A percentile compares a stretch with the other conserved stretches of the same genome.
phyloP scores from a whole-genome alignment of 2,329 filamentous ascomycete species.

The Beauveria caledonica region DNA sequence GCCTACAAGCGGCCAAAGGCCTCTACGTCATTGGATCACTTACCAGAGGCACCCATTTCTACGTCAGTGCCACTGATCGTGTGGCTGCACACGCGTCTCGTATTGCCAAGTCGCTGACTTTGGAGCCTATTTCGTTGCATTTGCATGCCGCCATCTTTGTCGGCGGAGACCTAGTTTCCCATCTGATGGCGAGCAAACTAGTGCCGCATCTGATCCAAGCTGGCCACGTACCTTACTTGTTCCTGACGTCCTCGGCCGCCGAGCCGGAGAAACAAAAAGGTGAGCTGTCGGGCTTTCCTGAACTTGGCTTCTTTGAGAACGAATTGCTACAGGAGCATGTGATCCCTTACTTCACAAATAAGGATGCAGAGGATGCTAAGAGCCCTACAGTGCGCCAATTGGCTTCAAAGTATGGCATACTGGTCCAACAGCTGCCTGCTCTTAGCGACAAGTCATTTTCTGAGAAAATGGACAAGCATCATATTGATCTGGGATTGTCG shows the following conservation, averaged over 20 bases:
- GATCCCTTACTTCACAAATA: conserved; percentile 6
- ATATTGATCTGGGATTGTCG: conserved; percentile 5
- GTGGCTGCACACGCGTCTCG: conserved; percentile 10
- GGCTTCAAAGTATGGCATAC: conserved; percentile 7
- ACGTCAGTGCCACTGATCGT: conserved; percentile 9
- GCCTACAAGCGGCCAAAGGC: background rate
- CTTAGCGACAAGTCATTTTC: background rate
- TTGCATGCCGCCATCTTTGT: conserved; percentile 6
- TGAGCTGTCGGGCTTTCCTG: background rate
- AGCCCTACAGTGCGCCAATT: background rate
- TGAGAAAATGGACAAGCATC: background rate
- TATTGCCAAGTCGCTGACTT: conserved; percentile 4
- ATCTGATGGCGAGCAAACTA: conserved; percentile 8
- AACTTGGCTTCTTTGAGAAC: conserved; percentile 7
- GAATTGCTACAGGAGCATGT: conserved; percentile 5
- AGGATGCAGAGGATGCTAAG: background rate
- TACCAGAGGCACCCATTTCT: conserved; percentile 9
- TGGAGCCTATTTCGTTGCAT: background rate
- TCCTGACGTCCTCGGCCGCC: background rate
- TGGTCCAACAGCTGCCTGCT: background rate
- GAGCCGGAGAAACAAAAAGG: conserved; percentile 1
- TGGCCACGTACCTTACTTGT: conserved; percentile 8
- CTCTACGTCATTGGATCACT: conserved; percentile 9
- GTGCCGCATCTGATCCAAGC: background rate
- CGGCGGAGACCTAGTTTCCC: background rate